phyloP scores from a whole-genome alignment of 805 yeast species.

The Ogataea glucozyma region DNA sequence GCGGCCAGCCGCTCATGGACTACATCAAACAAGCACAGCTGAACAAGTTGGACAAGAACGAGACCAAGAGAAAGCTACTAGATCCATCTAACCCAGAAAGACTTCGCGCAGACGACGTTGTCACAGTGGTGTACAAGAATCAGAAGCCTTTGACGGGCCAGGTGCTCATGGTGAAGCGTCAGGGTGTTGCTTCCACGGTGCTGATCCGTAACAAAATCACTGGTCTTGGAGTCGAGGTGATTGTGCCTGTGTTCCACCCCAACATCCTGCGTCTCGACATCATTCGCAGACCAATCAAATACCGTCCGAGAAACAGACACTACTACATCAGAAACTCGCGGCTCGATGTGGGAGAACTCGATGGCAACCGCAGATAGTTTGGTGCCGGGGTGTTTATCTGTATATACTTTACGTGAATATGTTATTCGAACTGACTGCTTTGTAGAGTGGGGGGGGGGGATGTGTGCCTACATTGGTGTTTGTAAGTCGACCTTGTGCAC shows the following conservation, averaged over 20 bases:
- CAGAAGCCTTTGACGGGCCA: conserved; percentile 76
- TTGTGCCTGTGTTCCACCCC: conserved; percentile 82
- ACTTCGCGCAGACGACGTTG: conserved; percentile 78
- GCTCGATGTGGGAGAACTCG: conserved; percentile 74
- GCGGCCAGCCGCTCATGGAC: conserved; percentile 46
- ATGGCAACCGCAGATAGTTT: conserved; percentile 32
- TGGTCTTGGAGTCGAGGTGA: conserved; percentile 81
- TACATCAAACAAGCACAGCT: conserved; percentile 53
- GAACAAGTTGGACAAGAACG: conserved; percentile 67
- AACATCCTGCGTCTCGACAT: conserved; percentile 74
- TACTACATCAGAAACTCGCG: conserved; percentile 83
- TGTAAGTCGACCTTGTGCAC: too few species aligned
- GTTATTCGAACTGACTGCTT: background rate
- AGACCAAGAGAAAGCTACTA: conserved; percentile 61
- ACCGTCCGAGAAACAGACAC: conserved; percentile 80
- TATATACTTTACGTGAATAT: conserved; percentile 4
- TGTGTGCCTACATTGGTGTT: too few species aligned
- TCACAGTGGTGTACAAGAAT: conserved; percentile 68
- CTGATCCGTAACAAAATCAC: conserved; percentile 78
- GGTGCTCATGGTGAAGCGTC: conserved; percentile 72
- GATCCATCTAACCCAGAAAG: conserved; percentile 46
- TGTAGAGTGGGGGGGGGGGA: too few species aligned
- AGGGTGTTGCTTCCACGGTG: conserved; percentile 72
- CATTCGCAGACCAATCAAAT: conserved; percentile 68
- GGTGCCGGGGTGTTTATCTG: conserved; percentile 1